Evolutionary conservation across 768 basidiomycete species (phyloP).

Genomic region (Suillus bovinus): DNA sequence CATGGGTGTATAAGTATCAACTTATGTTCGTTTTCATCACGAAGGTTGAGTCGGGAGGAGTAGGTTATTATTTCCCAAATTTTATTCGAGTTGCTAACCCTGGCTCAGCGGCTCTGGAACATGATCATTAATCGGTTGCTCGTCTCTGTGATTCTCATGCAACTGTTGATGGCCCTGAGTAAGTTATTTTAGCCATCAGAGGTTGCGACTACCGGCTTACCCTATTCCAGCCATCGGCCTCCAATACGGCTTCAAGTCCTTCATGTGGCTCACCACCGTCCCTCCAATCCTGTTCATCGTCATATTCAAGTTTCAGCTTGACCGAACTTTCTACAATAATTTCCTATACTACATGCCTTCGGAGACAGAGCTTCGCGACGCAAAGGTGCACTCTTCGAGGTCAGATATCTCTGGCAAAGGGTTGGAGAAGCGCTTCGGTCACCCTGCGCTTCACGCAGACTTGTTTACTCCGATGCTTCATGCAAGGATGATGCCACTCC

Average conservation of each 20-base stretch:
- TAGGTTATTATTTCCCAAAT: constrained; percentile 39
- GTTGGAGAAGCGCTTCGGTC: constrained; percentile 90
- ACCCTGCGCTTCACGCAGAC: constrained; percentile 86
- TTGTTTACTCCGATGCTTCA: constrained; percentile 89
- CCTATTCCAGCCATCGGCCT: constrained; percentile 73
- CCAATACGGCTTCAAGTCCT: constrained; percentile 70
- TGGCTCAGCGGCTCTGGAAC: constrained; percentile 83
- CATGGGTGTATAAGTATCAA: constrained; percentile 94
- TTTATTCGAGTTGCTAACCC: constrained; percentile 9
- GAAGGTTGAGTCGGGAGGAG: constrained; percentile 91
- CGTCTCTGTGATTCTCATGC: constrained; percentile 81
- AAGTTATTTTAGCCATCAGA: constrained; percentile 32
- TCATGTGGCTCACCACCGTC: constrained; percentile 79
- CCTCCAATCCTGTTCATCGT: constrained; percentile 82
- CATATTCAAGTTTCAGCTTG: constrained; percentile 84
- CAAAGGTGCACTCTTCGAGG: constrained; percentile 77
- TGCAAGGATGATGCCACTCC: constrained; percentile 78
- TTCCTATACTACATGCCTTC: constrained; percentile 89
- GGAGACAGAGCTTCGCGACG: constrained; percentile 69
- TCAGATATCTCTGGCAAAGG: constrained; percentile 71
- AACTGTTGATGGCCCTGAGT: constrained; percentile 85
- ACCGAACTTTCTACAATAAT: constrained; percentile 58
- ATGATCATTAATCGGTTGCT: constrained; percentile 89
- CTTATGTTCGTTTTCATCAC: constrained; percentile 93
- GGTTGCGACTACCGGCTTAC: constrained; percentile 3